Conservation (phyloP, 345 rosid species). For the Rhodomyrtus tomentosa region DNA sequence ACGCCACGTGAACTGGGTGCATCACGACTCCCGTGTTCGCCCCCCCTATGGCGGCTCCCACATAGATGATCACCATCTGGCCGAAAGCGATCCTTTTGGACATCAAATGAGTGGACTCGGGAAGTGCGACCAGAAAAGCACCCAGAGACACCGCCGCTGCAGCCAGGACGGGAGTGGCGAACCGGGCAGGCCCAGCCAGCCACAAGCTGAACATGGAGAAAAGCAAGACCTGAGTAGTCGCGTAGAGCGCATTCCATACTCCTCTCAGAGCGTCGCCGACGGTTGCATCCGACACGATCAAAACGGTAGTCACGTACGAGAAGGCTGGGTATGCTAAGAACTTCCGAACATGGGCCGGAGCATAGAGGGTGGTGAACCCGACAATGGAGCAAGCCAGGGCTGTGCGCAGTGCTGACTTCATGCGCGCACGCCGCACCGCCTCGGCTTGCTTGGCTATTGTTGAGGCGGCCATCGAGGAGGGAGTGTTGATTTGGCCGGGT, state of each 20-base stretch:
- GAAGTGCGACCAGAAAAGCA: constrained; percentile 62
- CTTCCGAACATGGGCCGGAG: constrained; percentile 26
- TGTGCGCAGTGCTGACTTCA: constrained; percentile 43
- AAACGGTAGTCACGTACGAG: constrained; percentile 54
- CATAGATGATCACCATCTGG: constrained; percentile 59
- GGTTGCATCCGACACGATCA: constrained; percentile 62
- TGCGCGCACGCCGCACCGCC: background rate
- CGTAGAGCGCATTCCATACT: constrained; percentile 31
- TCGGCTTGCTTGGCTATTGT: background rate
- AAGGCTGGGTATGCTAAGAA: constrained; percentile 46
- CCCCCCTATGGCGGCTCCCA: constrained; percentile 35
- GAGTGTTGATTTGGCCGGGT: background rate
- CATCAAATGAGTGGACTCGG: constrained; percentile 45
- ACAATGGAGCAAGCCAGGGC: constrained; percentile 53
- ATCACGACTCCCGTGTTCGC: constrained; percentile 20
- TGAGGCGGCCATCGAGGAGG: constrained; percentile 38
- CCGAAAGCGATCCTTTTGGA: constrained; percentile 77
- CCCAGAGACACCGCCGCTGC: constrained; percentile 38
- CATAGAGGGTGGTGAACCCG: constrained; percentile 47
- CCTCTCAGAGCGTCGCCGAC: constrained; percentile 57
- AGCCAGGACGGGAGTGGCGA: constrained; percentile 26
- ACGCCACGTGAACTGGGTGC: constrained; percentile 54
- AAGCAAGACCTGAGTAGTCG: constrained; percentile 33
- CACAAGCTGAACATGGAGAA: constrained; percentile 24
- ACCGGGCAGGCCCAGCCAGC: constrained; percentile 33